phyloP scores from a whole-genome alignment of 2,329 filamentous ascomycete genomes.

The Rhynchosporium graminicola region DNA sequence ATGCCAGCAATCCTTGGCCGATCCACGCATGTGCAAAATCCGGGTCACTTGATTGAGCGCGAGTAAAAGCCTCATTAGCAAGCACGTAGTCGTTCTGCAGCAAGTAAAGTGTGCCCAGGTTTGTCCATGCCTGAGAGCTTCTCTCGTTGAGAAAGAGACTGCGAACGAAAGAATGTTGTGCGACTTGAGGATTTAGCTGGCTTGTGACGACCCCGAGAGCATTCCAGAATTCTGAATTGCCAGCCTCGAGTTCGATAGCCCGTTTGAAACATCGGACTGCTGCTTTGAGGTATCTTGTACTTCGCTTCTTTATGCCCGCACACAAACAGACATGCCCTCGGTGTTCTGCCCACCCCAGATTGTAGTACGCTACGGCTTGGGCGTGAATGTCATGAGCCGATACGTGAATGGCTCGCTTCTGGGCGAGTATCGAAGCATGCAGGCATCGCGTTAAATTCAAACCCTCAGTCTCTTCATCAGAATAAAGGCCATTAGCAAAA shows the following conservation, averaged over 20 bases:
- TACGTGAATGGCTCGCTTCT: conserved; percentile 80
- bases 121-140: conserved; percentile 84
- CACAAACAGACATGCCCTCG: conserved; percentile 71
- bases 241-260: conserved; percentile 91
- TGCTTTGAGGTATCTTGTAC: conserved; percentile 72
- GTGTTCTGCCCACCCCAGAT: conserved; percentile 92
- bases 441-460: conserved; percentile 59
- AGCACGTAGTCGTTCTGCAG: conserved; percentile 80
- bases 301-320: conserved; percentile 52
- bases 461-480: conserved; percentile 39
- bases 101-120: conserved; percentile 83
- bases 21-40: conserved; percentile 94
- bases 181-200: conserved; percentile 78
- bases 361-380: conserved; percentile 95
- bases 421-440: conserved; percentile 75
- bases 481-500: conserved; percentile 39
- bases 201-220: conserved; percentile 89
- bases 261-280: conserved; percentile 91
- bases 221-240: conserved; percentile 97
- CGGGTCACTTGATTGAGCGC: conserved; percentile 90
- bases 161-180: conserved; percentile 90
- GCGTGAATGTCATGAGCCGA: conserved; percentile 77
- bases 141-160: conserved; percentile 92
- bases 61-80: conserved; percentile 87
- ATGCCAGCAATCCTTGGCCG: conserved; percentile 83